phyloP scores from a whole-genome alignment of 768 basidiomycete species.

The Rhodotorula sphaerocarpa region DNA sequence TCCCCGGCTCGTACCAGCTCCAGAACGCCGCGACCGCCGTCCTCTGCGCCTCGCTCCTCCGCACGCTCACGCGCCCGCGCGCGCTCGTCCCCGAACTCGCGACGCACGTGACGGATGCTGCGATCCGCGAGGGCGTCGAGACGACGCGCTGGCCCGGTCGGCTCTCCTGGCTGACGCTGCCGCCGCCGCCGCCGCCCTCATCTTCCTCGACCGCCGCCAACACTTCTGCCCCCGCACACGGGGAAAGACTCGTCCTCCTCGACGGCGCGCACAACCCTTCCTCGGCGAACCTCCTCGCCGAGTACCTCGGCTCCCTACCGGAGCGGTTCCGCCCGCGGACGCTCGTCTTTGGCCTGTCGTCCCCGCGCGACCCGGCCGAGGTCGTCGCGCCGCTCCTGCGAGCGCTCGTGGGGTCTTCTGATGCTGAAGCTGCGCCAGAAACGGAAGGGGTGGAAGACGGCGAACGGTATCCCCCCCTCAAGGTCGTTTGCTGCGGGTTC shows the following conservation, averaged over 20 bases:
- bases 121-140: constrained; percentile 55
- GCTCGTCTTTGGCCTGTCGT: constrained; percentile 72
- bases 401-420: too few relatives aligned
- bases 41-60: constrained; percentile 55
- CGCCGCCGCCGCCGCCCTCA: neutral
- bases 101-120: constrained; percentile 47
- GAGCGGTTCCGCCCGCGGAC: constrained; percentile 48
- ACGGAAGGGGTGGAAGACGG: too few relatives aligned
- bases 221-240: constrained; percentile 3
- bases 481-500: constrained; percentile 57
- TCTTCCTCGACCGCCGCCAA: constrained; percentile 24
- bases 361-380: constrained; percentile 50
- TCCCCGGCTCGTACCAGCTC: constrained; percentile 75
- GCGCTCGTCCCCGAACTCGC: constrained; percentile 37
- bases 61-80: constrained; percentile 45
- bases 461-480: neutral
- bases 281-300: constrained; percentile 59
- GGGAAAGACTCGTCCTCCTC: constrained; percentile 52
- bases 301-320: constrained; percentile 54
- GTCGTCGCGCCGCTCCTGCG: constrained; percentile 37
- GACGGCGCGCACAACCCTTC: constrained; percentile 93
- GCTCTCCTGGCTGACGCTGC: constrained; percentile 52
- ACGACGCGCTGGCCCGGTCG: constrained; percentile 70
- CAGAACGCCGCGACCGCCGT: constrained; percentile 70
- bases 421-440: too few relatives aligned